phyloP scores from a whole-genome alignment of 2,329 filamentous ascomycete genomes.

The Pseudogymnoascus sp. region DNA sequence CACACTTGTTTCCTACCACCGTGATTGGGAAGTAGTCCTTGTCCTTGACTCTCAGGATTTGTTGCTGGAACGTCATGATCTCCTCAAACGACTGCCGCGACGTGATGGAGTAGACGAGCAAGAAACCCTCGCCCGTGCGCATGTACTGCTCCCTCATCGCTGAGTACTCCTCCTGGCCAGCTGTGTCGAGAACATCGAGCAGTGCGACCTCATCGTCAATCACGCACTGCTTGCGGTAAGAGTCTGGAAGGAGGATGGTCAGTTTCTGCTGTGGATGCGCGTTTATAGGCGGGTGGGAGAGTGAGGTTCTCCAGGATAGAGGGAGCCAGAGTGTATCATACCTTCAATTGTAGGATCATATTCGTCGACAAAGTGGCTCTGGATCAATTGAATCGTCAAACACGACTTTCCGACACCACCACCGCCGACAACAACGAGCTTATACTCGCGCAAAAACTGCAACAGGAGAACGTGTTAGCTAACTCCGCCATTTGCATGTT shows the following conservation, averaged over 20 bases:
- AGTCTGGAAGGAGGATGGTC: slow-evolving; percentile 51
- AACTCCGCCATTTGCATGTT: neutral
- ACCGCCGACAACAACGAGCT: slow-evolving; percentile 92
- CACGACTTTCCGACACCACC: slow-evolving; percentile 99
- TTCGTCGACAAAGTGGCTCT: slow-evolving; percentile 97
- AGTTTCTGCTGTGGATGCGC: neutral
- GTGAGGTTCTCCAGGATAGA: slow-evolving; percentile 8
- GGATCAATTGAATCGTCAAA: slow-evolving; percentile 92
- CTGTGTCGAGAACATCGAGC: slow-evolving; percentile 95
- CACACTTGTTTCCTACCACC: slow-evolving; percentile 98
- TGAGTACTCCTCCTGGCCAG: slow-evolving; percentile 97
- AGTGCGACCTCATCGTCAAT: slow-evolving; percentile 97
- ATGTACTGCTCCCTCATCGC: slow-evolving; percentile 99
- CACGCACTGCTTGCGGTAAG: slow-evolving; percentile 98
- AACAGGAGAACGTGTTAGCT: neutral
- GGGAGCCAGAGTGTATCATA: slow-evolving; percentile 34
- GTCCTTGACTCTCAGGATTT: slow-evolving; percentile 97
- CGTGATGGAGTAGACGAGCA: slow-evolving; percentile 97
- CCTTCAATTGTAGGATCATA: slow-evolving; percentile 99
- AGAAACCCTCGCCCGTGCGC: slow-evolving; percentile 95
- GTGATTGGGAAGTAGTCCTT: slow-evolving; percentile 99
- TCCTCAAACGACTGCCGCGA: slow-evolving; percentile 97
- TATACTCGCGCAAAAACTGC: slow-evolving; percentile 84
- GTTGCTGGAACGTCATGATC: slow-evolving; percentile 97
- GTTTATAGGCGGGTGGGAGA: neutral